Evolutionary conservation across 331 rosid genomes (phyloP), one percentile per base, ranked within the genome.

Genomic region (Rosa hybrid): DNA sequence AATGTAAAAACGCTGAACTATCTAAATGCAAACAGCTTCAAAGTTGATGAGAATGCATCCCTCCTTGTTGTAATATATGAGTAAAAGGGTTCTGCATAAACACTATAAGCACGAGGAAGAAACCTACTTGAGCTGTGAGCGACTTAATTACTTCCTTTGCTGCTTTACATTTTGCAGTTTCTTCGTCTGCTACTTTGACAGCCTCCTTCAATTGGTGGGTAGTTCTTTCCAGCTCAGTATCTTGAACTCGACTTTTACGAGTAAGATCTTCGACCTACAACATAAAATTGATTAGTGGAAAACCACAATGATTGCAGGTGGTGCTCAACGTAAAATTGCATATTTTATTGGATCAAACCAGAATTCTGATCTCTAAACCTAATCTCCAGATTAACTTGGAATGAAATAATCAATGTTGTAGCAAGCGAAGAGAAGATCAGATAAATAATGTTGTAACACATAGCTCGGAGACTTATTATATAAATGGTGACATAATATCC

Each of bases 131-230:
- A 21, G 85, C 81, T n/a, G 89, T 83, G 48, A 86, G 87, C 0
- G 83, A 78, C 67, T 80, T 86, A 44, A 86, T 83, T 41, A 86
- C 87, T 83, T 83, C 87, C 81, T 86, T 86, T 0, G 87, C 87
- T n/a, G 87, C 87, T 75, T 77, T 86, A 78, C 81, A 80, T 78
- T 86, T 86, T 41, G 59, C 38, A 39, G 74, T 74, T 71, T 86
- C 87, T 77, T 81, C 85, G 56, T 71, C 83, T 42, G 81, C 83
- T 21, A 80, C 49, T 53, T 79, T 75, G 38, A 85, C 64, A 39
- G 87, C 85, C 49, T 86, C 89, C 74, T 75, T 80, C 63, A 86
- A 79, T 67, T 77, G 85, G 25, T 81, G 78, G 4, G 83, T 38
- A n/a, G 85, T 80, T 81, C 72, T 81, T 49, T 77, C 81, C 46